Evolutionary conservation across 2,329 filamentous ascomycete species (phyloP), one percentile per base, ranked within the genome.

Genomic region (Niveomyces coronatus): DNA sequence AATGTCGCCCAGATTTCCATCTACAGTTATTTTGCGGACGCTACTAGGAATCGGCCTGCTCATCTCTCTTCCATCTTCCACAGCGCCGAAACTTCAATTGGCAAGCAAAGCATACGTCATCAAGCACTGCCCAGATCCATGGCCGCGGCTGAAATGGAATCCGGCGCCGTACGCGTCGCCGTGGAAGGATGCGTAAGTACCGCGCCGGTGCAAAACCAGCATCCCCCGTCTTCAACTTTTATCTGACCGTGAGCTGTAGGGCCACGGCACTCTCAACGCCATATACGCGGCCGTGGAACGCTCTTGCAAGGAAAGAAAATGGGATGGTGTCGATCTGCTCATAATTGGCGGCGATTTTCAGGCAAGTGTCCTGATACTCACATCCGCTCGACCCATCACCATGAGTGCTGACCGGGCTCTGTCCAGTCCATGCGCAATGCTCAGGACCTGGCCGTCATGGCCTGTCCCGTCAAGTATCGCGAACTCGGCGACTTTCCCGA

Each of bases 281-380:
- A 96, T 98, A 49, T 98, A 96, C 58, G 76, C 82, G 1, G 81
- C 85, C 1, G 75, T 94, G 18, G 65, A 72, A 28, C 69, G 74
- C 45, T 71, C 85, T 9, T 85, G 81, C 57, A 66, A 76, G 46
- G 65, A 71, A 31, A 82, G 83, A 49, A 73, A 73, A 17, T 95
- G 89, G 88, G 69, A 82, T 47, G 76, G 73, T 23, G 77, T 96
- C 20, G 91, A 98, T 57, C 63, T 95, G 9, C 64, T 98, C 48
- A 93, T 98, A 52, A 94, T 98, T 50, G 86, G 89, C 40, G 91
- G 91, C 19, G 91, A 98, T 56, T 98, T 98, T 48, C 86, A 95
- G 67, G 82, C 82, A 62, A 23, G 55, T 45, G 9, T 19, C 13
- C 9, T 31, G 17, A 15, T 23, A 22, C 37, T 27, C 11, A 16